Evolutionary conservation across 805 yeast genomes (phyloP), one percentile per base, ranked within the genome.

Genomic region (Kuraishia hungarica): DNA sequence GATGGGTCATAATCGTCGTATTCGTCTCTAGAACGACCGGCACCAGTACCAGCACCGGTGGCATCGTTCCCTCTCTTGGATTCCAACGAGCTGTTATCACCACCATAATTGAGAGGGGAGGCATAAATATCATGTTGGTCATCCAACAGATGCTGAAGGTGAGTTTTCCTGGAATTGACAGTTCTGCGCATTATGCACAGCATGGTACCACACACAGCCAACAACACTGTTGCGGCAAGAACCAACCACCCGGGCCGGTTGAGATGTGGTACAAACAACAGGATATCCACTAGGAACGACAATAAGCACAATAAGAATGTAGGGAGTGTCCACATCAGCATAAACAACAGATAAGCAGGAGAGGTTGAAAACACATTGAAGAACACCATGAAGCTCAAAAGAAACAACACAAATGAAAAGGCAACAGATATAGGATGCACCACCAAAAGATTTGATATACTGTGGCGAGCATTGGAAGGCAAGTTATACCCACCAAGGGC

Each of bases 161-260:
- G 50, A 2, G 48, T 54, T 51, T 71, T 64, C 61, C 85, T 65
- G 20, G 85, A 77, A 23, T 79, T 76, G 3, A 83, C 79, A 0
- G 87, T 78, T 60, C 97, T 74, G 63, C 92, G 81, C 74, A 86
- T 77, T 54, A 88, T 76, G 66, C 96, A 89, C 20, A 87, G 69
- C 59, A 85, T 66, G 1, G 90, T 78, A 1, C 89, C 83, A 28
- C 82, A 76, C 1, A 85, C 59, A 0, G 93, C 86, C 51, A 84
- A 74, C 35, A 85, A 67, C 1, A 86, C 79, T 0, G 94, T 81
- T 1, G 93, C 80, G 0, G 82, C 82, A 24, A 92, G 71, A 57
- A 88, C 79, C 53, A 87, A 72, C 97, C 97, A 93, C 24, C 97
- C 97, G 50, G 86, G 79, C 84, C 90, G 91, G 54, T 82, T 78